phyloP scores from a whole-genome alignment of 2,329 filamentous ascomycete genomes.

The Chrysoporthe cubensis region DNA sequence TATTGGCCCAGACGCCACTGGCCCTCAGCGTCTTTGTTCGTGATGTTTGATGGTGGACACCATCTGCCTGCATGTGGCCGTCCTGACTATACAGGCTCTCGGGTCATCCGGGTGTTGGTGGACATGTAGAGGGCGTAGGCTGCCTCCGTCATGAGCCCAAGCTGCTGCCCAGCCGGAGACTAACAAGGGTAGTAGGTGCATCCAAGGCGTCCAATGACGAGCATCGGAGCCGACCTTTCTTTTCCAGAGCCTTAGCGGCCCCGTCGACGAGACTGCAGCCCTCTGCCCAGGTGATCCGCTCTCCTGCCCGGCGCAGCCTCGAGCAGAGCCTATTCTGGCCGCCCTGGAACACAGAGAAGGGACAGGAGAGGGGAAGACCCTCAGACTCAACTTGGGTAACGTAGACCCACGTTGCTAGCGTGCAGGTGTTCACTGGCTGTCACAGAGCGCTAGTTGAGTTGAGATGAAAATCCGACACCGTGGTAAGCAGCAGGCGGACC shows the following conservation, averaged over 20 bases:
- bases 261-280: too few relatives aligned
- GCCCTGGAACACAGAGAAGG: too few relatives aligned
- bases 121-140: neutral
- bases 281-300: too few relatives aligned
- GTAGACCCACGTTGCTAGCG: slow-evolving; percentile 13
- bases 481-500: slow-evolving; percentile 9
- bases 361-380: too few relatives aligned
- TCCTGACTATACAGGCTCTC: neutral
- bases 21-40: neutral
- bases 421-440: slow-evolving; percentile 20
- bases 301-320: too few relatives aligned
- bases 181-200: neutral
- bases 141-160: neutral
- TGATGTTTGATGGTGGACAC: neutral
- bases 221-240: neutral
- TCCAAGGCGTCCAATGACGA: slow-evolving; percentile 8
- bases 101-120: neutral
- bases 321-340: too few relatives aligned
- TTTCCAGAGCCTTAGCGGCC: neutral
- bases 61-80: neutral
- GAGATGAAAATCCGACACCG: slow-evolving; percentile 15
- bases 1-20: neutral
- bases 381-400: neutral
- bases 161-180: too few relatives aligned
- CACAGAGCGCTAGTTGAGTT: neutral